A percentile compares a stretch with the other conserved stretches of the same genome.
phyloP scores from a whole-genome alignment of 2,329 filamentous ascomycete species.

The Phialophora chinensis region DNA sequence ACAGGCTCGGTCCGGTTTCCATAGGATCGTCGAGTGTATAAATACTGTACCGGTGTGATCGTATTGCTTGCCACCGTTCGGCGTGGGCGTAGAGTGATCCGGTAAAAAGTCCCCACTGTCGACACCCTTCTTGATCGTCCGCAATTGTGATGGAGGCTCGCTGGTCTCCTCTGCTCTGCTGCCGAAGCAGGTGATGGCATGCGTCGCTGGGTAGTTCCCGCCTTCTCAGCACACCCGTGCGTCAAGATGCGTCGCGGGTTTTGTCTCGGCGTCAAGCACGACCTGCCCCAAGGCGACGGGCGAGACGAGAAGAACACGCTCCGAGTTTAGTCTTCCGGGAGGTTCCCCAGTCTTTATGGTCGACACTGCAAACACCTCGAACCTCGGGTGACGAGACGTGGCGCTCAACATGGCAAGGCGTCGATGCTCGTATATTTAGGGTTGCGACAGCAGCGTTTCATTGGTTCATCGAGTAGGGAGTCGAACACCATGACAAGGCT shows the following conservation, averaged over 20 bases:
- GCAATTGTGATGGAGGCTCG: not conserved
- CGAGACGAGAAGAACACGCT: not conserved
- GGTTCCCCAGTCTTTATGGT: not conserved
- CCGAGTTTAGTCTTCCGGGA: not conserved
- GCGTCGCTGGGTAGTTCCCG: no score
- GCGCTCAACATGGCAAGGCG: not conserved
- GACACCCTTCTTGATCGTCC: not conserved
- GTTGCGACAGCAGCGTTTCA: slow-evolving; percentile 2
- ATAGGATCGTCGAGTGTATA: not conserved
- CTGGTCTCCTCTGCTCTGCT: not conserved
- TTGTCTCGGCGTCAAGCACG: not conserved
- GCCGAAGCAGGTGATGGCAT: no score
- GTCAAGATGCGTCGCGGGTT: not conserved
- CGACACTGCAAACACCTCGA: slow-evolving; percentile 1
- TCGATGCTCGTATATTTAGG: slow-evolving; percentile 27
- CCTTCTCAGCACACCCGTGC: not conserved
- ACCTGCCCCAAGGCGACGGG: not conserved
- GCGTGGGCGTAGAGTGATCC: not conserved
- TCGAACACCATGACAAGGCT: slow-evolving; percentile 4
- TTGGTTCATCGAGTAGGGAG: not conserved
- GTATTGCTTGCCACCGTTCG: not conserved
- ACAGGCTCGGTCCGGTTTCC: not conserved
- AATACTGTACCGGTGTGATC: not conserved
- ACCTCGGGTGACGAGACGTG: not conserved
- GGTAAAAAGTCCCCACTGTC: not conserved